A percentile compares a stretch with the other conserved stretches of the same genome.
These are phyloP conservation scores for Cenchrus purpureus DNA, from an alignment of 176 grass and related monocot genomes.

Conservation along the genomic window DNA sequence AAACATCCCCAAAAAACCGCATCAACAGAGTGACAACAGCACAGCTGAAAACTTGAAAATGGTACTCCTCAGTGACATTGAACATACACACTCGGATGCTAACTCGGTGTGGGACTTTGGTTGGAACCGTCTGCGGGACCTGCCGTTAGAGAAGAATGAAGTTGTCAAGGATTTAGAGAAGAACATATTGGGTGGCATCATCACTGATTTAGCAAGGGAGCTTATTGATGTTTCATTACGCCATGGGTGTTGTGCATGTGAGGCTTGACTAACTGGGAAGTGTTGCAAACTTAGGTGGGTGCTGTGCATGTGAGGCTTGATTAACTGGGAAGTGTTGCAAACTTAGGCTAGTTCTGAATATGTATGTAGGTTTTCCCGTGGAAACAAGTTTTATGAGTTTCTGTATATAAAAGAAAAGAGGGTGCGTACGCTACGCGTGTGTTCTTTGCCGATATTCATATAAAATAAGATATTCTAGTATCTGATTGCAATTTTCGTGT, in stretches of 20 bases:
- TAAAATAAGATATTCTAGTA: not conserved
- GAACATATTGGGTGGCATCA: constrained; percentile 71
- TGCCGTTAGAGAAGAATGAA: constrained; percentile 56
- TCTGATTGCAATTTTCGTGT: not conserved
- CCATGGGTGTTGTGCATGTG: constrained; percentile 29
- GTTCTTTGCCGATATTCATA: not conserved
- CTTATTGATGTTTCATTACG: constrained; percentile 44
- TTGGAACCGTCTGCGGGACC: constrained; percentile 48
- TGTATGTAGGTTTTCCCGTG: not conserved
- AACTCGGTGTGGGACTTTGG: constrained; percentile 87
- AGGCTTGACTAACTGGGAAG: constrained; percentile 26
- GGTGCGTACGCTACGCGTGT: not conserved
- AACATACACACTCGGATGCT: constrained; percentile 56
- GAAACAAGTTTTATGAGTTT: constrained; percentile 7
- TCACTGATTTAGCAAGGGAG: constrained; percentile 77
- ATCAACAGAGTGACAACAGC: not conserved
- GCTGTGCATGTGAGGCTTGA: constrained; percentile 38
- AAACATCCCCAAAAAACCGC: constrained; percentile 41
- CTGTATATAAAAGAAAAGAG: not conserved
- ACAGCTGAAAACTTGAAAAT: constrained; percentile 44
- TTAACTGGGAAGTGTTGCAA: not conserved
- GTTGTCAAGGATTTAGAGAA: constrained; percentile 71
- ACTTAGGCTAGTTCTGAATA: constrained; percentile 1
- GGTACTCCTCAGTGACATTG: constrained; percentile 70
- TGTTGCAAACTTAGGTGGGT: not conserved